Evolutionary conservation across 805 yeast genomes (phyloP), one percentile per base, ranked within the genome.

Genomic region (Ogataea philodendri): DNA sequence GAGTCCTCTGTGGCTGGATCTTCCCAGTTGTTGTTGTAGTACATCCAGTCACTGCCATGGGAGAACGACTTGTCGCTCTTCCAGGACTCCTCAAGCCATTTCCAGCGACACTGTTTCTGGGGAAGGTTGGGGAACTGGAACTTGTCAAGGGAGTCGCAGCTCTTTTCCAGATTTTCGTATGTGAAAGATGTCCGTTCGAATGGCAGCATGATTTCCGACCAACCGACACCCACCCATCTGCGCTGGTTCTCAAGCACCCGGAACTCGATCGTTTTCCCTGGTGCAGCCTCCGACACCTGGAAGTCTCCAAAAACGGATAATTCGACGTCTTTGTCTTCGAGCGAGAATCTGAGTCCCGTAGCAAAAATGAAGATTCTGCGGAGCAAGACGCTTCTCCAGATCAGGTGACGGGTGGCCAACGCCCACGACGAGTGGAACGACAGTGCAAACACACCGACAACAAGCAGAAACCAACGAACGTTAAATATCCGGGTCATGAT

Each of bases 201-300:
- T 2, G 83, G 82, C 4, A 76, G 47, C 22, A 76, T 51, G 11
- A 61, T 57, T 31, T 66, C 63, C 23, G 70, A 56, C 83, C 83
- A 78, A 5, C 83, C 84, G 11, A 77, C 41, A 1, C 79, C 82
- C 3, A 77, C 22, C 81, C 83, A 76, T 30, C 82, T 59, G 46
- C 85, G 62, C 51, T 78, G 78, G 45, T 78, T 72, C 46, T 78
- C 80, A 23, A 71, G 50, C 1, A 78, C 58, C 31, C 67, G 71
- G 42, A 78, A 76, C 35, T 68, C 61, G 1, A 78, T 65, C 3
- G 67, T 60, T 45, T 74, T 76, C 15, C 69, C 69, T 20, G 67
- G 50, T 1, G 34, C 28, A 21, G 33, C 7, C 16, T 35, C 15
- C 28, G 42, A 4, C 41, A 37, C 15, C 29, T 35, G 16, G 35